These are phyloP conservation scores for Saccharomycopsis crataegensis DNA, from an alignment of 1,139 yeast species.

Conservation along the genomic window DNA sequence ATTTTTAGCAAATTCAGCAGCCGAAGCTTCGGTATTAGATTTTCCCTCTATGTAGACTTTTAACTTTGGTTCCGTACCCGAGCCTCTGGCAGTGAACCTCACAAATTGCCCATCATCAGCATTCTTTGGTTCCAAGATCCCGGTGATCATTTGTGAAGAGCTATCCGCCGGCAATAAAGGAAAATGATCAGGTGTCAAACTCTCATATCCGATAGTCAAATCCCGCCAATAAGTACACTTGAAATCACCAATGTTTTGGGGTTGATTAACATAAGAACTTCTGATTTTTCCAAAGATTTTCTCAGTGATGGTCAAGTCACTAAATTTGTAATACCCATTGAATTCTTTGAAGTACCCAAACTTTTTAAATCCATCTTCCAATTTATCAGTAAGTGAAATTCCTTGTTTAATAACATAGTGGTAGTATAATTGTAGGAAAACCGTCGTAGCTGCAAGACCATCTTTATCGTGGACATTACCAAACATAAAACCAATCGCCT, in stretches of 20 bases:
- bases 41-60: constrained; percentile 85
- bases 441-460: constrained; percentile 74
- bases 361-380: constrained; percentile 50
- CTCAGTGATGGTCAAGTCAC: constrained; percentile 44
- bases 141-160: constrained; percentile 82
- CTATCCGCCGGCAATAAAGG: constrained; percentile 70
- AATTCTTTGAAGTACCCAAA: constrained; percentile 80
- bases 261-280: constrained; percentile 24
- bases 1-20: constrained; percentile 44
- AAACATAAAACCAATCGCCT: constrained; percentile 95
- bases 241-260: constrained; percentile 44
- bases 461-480: constrained; percentile 85
- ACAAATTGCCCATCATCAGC: constrained; percentile 29
- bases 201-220: constrained; percentile 74
- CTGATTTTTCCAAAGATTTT: constrained; percentile 48
- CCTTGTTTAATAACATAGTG: constrained; percentile 37
- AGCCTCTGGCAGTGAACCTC: constrained; percentile 82
- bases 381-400: constrained; percentile 33
- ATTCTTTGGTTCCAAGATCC: constrained; percentile 30
- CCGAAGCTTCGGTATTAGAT: constrained; percentile 38
- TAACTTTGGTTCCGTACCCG: constrained; percentile 94
- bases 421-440: constrained; percentile 69
- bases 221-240: constrained; percentile 68
- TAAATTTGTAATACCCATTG: constrained; percentile 77
- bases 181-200: constrained; percentile 46